A percentile compares a stretch with the other conserved stretches of the same genome.
phyloP scores from a whole-genome alignment of 2,329 filamentous ascomycete species.

The Fragosphaeria purpurea region DNA sequence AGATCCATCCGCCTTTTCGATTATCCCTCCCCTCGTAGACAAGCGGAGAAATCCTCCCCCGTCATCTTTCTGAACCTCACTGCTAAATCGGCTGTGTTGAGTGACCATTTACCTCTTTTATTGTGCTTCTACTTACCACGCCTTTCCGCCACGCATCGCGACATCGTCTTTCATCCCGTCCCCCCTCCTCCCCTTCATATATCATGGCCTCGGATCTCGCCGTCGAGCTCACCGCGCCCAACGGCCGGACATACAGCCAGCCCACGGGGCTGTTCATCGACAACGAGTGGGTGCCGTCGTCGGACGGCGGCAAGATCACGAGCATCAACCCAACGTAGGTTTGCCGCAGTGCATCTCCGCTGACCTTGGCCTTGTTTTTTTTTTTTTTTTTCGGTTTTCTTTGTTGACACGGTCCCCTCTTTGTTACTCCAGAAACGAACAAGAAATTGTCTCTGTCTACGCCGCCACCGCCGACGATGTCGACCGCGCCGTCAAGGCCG shows the following conservation, averaged over 20 bases:
- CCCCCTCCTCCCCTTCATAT: too few species aligned
- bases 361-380: too few species aligned
- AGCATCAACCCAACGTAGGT: conserved; percentile 60
- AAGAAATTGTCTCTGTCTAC: conserved; percentile 9
- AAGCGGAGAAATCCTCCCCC: too few species aligned
- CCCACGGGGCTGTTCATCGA: conserved; percentile 72
- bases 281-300: conserved; percentile 65
- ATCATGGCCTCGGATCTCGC: conserved; percentile 8
- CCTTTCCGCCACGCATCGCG: too few species aligned
- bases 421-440: conserved; percentile 4
- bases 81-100: too few species aligned
- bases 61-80: too few species aligned
- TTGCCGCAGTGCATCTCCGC: background rate
- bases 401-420: background rate
- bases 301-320: conserved; percentile 52
- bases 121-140: too few species aligned
- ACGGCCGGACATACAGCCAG: conserved; percentile 61
- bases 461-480: conserved; percentile 8
- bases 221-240: conserved; percentile 62
- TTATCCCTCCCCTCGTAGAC: too few species aligned
- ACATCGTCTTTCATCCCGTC: too few species aligned
- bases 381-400: background rate
- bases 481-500: conserved; percentile 11
- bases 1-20: too few species aligned
- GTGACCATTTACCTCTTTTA: too few species aligned